These are phyloP conservation scores for Knufia fluminis DNA, from an alignment of 2,329 filamentous ascomycete species.

Conservation along the genomic window DNA sequence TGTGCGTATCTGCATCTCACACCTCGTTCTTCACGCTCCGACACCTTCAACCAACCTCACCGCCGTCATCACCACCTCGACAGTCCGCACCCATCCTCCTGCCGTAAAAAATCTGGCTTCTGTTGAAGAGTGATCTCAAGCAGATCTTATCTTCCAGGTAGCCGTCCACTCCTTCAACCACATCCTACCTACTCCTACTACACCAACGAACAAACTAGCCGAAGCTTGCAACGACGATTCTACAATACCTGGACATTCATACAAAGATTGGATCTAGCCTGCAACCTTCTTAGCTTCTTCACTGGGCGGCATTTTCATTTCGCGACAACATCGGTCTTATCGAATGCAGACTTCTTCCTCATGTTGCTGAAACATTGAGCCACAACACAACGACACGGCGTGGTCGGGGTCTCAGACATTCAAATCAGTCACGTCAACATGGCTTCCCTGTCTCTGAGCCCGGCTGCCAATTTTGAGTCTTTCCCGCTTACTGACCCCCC, in stretches of 20 bases:
- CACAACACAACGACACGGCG: not conserved
- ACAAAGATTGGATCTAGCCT: not conserved
- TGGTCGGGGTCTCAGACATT: not conserved
- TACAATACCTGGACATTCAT: not conserved
- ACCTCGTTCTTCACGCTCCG: not conserved
- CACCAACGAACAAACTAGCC: not conserved
- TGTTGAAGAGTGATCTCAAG: constrained; percentile 15
- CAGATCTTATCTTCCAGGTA: constrained; percentile 22
- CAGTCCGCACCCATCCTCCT: not conserved
- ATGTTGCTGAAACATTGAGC: not conserved
- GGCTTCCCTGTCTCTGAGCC: constrained; percentile 7
- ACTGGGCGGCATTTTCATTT: not conserved
- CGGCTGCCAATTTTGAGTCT: constrained; percentile 1
- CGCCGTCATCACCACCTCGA: not conserved
- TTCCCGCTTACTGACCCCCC: not conserved
- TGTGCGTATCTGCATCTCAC: not conserved
- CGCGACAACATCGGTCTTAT: not conserved
- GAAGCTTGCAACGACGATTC: not conserved
- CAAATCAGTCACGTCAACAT: not conserved
- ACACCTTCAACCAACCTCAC: not conserved
- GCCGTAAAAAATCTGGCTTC: not conserved
- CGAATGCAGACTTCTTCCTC: not conserved
- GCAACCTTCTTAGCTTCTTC: not conserved
- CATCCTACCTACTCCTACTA: constrained; percentile 13
- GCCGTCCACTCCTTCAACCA: constrained; percentile 23